These are phyloP conservation scores for Boletus tomentosulus DNA, from an alignment of 768 basidiomycete genomes.

Conservation along the genomic window DNA sequence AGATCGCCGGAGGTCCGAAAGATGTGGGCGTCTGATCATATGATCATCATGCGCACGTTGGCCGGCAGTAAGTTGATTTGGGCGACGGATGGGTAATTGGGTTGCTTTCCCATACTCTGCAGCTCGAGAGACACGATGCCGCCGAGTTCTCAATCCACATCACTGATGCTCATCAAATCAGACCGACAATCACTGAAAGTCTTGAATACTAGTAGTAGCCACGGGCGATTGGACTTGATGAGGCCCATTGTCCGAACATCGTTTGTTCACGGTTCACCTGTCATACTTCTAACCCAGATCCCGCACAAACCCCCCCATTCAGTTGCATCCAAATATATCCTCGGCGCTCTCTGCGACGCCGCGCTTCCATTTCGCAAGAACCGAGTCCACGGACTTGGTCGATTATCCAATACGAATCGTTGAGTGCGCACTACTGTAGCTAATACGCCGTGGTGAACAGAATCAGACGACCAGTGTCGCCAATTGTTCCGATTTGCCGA, in stretches of 20 bases:
- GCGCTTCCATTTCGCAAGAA: not conserved
- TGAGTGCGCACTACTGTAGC: not conserved
- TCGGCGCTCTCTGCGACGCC: not conserved
- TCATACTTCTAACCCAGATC: not conserved
- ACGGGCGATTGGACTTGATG: not conserved
- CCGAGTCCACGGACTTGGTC: not conserved
- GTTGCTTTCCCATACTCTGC: not conserved
- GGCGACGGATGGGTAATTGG: too few relatives aligned
- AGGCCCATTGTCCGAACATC: not conserved
- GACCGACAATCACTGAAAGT: not conserved
- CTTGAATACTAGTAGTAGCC: too few relatives aligned
- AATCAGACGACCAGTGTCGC: not conserved
- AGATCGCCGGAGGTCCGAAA: not conserved
- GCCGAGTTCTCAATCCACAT: not conserved
- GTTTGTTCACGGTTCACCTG: not conserved
- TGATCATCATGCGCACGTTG: not conserved
- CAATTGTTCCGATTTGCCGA: constrained; percentile 6
- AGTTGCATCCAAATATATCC: not conserved
- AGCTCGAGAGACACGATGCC: not conserved
- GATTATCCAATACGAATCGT: not conserved
- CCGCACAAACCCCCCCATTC: not conserved
- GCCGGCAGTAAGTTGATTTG: not conserved
- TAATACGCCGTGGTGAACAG: not conserved
- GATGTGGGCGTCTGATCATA: not conserved
- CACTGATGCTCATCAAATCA: not conserved